Conservation (phyloP, 2,329 filamentous ascomycete genomes). For the Phaeosphaeria sp. region DNA sequence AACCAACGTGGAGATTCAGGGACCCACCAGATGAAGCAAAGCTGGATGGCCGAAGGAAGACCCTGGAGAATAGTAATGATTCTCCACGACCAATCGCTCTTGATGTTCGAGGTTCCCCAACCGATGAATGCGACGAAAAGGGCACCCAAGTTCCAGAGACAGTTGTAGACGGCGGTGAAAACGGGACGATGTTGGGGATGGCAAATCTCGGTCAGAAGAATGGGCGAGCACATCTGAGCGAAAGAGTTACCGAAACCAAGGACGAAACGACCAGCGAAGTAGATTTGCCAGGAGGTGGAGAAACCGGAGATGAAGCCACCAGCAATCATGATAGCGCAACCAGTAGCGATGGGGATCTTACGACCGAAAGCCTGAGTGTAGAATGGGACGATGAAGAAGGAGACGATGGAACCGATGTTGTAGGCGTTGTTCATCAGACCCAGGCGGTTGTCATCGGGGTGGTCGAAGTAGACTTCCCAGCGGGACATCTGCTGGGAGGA, state of each 20-base stretch:
- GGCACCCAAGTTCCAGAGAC: conserved; percentile 68
- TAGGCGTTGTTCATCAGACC: conserved; percentile 56
- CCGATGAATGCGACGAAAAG: conserved; percentile 66
- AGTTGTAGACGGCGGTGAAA: conserved; percentile 71
- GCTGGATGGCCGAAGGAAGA: conserved; percentile 60
- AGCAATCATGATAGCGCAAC: conserved; percentile 54
- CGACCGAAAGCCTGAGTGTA: conserved; percentile 54
- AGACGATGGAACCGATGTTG: conserved; percentile 48
- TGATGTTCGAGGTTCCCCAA: conserved; percentile 43
- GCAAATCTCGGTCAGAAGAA: conserved; percentile 70
- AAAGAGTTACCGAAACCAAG: conserved; percentile 72
- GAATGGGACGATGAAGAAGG: conserved; percentile 43
- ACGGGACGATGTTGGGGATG: conserved; percentile 71
- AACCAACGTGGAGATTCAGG: conserved; percentile 70
- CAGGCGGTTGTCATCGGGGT: conserved; percentile 47
- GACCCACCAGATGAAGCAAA: conserved; percentile 66
- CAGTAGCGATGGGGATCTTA: conserved; percentile 49
- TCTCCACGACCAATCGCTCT: conserved; percentile 58
- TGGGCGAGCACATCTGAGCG: conserved; percentile 67
- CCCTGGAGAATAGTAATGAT: conserved; percentile 62
- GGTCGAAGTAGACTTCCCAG: conserved; percentile 48
- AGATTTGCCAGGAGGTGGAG: conserved; percentile 50
- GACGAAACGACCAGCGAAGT: conserved; percentile 65
- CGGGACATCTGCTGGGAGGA: conserved; percentile 50
- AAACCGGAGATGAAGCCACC: conserved; percentile 45